Evolutionary conservation across 768 basidiomycete genomes (phyloP).

Genomic region (Naganishia randhawae): DNA sequence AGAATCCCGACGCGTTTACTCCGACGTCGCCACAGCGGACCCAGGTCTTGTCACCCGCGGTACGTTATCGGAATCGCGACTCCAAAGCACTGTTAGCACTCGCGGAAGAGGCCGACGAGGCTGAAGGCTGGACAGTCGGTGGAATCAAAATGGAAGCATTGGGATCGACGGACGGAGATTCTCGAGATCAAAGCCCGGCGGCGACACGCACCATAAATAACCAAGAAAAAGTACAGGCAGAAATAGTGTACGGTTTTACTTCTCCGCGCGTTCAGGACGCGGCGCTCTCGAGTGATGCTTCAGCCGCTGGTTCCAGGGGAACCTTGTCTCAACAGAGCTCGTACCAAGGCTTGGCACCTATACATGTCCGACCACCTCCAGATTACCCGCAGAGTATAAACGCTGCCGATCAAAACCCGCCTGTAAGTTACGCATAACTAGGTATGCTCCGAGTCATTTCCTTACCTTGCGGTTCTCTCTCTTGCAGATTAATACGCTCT

Average conservation of each 20-base stretch:
- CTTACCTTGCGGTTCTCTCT: constrained; percentile 38
- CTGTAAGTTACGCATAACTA: constrained; percentile 56
- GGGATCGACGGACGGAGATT: constrained; percentile 29
- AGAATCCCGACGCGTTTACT: not conserved
- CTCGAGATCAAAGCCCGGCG: constrained; percentile 23
- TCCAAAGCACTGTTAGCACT: constrained; percentile 48
- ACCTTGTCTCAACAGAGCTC: constrained; percentile 18
- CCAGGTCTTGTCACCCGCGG: constrained; percentile 3
- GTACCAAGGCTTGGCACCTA: constrained; percentile 20
- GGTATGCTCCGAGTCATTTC: not conserved
- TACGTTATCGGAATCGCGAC: constrained; percentile 29
- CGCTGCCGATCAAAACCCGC: constrained; percentile 84
- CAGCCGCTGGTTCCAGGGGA: constrained; percentile 10
- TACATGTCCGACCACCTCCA: not conserved
- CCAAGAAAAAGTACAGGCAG: not conserved
- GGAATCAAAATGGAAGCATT: constrained; percentile 35
- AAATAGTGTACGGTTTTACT: constrained; percentile 10
- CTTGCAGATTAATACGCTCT: constrained; percentile 82
- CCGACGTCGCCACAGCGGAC: constrained; percentile 9
- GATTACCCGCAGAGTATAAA: constrained; percentile 38
- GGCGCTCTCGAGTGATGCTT: constrained; percentile 9
- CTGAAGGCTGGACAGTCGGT: constrained; percentile 46
- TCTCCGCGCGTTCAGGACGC: constrained; percentile 16
- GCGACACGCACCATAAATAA: not conserved
- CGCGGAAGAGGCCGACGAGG: constrained; percentile 48